Base-by-base conservation (phyloP, 2,329 filamentous ascomycete species). In the Drechslera avenae region DNA sequence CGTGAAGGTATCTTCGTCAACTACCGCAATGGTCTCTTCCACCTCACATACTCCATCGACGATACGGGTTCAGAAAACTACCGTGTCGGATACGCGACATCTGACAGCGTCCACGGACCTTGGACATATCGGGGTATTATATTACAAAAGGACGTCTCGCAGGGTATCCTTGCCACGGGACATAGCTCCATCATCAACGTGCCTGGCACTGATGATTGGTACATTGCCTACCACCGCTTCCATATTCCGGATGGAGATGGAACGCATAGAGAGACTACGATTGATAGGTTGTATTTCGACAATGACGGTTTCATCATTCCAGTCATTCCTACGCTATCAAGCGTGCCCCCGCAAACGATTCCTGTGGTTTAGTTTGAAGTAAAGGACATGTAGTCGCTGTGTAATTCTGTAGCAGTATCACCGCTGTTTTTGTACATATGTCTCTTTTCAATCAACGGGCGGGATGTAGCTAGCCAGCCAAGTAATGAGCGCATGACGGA, bases 181-280 rank as follows among this genome's bases (percentile, higher is more conserved):
- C 66, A 68, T 34, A 66, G 43, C 33, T 59, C 55, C 10, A 62
- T 68, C 34, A 48, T 68, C n/a, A 60, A 67, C 21, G 62, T 68
- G 0, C 66, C 66, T 1, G 56, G 56, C 0, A 66, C 66, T 1
- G 64, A 66, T 32, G 62, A 68, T 23, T 68, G 66, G 64, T 67
- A 68, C 21, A 67, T 68, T 41, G 62, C 59, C 4, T 68, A 68
- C 35, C 64, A 68, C 32, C 63, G 66, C 4, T 68, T 67, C 26
- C 53, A 43, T 5, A 66, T 68, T 32, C 63, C 64, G 0, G 50
- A 49, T 21, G 64, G 66, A 1, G 56, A 58, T 41, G 66, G 66
- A 2, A 67, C 62, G 8, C 44, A 50, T 17, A 45, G 66, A 3
- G 66, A 66, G 39, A 64, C 62, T 4, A 66, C 60, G 0, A 63